Percentiles rank a stretch among this genome's conserved stretches.
Evolutionary conservation across 2,329 filamentous ascomycete species (phyloP).

Genomic region (Epichloe amarillans): DNA sequence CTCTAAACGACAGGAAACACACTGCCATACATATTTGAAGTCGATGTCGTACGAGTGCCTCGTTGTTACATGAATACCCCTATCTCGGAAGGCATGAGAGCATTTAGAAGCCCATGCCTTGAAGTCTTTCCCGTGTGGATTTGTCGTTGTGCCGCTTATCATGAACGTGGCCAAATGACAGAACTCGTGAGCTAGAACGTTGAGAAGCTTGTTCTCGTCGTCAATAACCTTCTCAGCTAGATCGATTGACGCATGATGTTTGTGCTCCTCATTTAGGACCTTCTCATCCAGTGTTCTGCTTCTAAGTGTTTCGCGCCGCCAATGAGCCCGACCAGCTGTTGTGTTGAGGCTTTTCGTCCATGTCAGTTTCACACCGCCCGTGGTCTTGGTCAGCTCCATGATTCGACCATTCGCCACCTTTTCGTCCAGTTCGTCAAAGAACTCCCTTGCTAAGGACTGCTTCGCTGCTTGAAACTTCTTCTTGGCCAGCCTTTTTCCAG

Average conservation of each 20-base stretch:
- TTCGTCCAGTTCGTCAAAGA: constrained; percentile 56
- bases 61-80: constrained; percentile 68
- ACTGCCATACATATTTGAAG: constrained; percentile 85
- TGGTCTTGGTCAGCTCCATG: constrained; percentile 39
- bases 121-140: constrained; percentile 76
- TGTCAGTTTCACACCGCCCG: constrained; percentile 56
- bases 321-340: constrained; percentile 64
- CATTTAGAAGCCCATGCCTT: constrained; percentile 55
- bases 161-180: constrained; percentile 92
- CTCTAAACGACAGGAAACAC: constrained; percentile 51
- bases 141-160: constrained; percentile 58
- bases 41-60: constrained; percentile 84
- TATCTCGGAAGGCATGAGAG: constrained; percentile 40
- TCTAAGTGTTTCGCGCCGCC: constrained; percentile 47
- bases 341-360: constrained; percentile 73
- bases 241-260: constrained; percentile 67
- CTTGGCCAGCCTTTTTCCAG: constrained; percentile 18
- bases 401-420: constrained; percentile 50
- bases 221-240: constrained; percentile 81
- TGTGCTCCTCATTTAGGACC: constrained; percentile 19
- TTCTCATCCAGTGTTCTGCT: constrained; percentile 14
- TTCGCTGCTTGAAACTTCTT: constrained; percentile 52
- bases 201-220: constrained; percentile 62
- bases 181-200: constrained; percentile 92
- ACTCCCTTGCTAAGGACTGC: constrained; percentile 46